A percentile compares a stretch with the other conserved stretches of the same genome.
phyloP scores from a whole-genome alignment of 2,329 filamentous ascomycete species.

The Phialemoniopsis sp. region DNA sequence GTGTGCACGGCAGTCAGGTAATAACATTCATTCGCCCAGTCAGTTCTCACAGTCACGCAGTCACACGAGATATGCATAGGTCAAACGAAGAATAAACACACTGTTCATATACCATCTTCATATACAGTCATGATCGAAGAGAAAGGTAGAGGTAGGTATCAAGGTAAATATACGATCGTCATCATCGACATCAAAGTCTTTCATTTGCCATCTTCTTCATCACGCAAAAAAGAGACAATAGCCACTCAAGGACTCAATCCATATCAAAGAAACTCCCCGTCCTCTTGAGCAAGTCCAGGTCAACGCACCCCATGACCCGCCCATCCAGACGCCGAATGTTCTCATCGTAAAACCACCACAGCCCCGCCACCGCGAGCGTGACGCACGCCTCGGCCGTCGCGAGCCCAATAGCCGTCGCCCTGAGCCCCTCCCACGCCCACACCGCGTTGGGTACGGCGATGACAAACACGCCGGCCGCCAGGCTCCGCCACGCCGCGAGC shows the following conservation, averaged over 20 bases:
- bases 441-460: conserved; percentile 35
- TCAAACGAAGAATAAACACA: too few species aligned
- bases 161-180: too few species aligned
- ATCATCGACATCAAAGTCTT: too few species aligned
- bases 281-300: conserved; percentile 36
- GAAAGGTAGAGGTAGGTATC: too few species aligned
- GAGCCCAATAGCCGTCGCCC: conserved; percentile 32
- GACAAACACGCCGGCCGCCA: conserved; percentile 37
- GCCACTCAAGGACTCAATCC: conserved; percentile 16
- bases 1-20: too few species aligned
- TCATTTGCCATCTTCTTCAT: too few species aligned
- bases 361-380: conserved; percentile 20
- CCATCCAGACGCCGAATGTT: conserved; percentile 38
- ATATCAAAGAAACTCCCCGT: conserved; percentile 41
- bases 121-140: too few species aligned
- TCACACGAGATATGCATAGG: too few species aligned
- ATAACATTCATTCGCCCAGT: too few species aligned
- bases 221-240: background rate
- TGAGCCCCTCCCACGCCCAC: conserved; percentile 27
- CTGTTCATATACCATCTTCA: too few species aligned
- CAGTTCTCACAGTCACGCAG: too few species aligned
- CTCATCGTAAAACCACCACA: conserved; percentile 39
- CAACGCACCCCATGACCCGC: conserved; percentile 39
- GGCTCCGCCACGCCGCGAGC: conserved; percentile 32
- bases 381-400: conserved; percentile 35